Percentiles rank a stretch among this genome's conserved stretches.
phyloP scores from a whole-genome alignment of 2,329 filamentous ascomycete species.

The Pseudopyrenochaeta lycopersici region DNA sequence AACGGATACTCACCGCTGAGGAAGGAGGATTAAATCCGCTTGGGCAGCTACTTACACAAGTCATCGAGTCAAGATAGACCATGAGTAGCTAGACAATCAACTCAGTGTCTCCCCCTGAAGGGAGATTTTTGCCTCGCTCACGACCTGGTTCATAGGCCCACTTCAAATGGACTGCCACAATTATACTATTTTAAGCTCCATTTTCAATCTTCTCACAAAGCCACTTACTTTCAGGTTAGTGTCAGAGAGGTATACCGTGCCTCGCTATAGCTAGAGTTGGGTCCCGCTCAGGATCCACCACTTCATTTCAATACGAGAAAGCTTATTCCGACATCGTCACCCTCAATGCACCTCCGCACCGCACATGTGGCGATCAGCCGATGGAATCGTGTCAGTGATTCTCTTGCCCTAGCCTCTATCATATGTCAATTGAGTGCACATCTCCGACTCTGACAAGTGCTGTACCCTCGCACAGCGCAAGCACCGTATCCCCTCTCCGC shows the following conservation, averaged over 20 bases:
- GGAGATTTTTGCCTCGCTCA: not conserved
- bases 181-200: no score
- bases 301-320: not conserved
- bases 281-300: not conserved
- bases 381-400: no score
- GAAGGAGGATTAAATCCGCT: constrained; percentile 41
- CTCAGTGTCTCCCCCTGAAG: not conserved
- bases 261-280: not conserved
- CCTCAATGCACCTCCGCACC: not conserved
- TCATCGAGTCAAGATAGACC: constrained; percentile 36
- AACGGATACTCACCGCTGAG: constrained; percentile 72
- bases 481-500: no score
- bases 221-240: not conserved
- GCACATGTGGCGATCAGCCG: no score
- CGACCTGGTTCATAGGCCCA: not conserved
- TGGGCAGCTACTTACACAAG: constrained; percentile 43
- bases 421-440: no score
- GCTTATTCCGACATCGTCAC: not conserved
- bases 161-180: not conserved
- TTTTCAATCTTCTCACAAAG: not conserved
- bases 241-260: not conserved
- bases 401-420: no score
- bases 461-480: no score
- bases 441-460: no score
- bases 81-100: not conserved